Evolutionary conservation across 345 rosid species (phyloP).

Genomic region (Gossypium thurberi): DNA sequence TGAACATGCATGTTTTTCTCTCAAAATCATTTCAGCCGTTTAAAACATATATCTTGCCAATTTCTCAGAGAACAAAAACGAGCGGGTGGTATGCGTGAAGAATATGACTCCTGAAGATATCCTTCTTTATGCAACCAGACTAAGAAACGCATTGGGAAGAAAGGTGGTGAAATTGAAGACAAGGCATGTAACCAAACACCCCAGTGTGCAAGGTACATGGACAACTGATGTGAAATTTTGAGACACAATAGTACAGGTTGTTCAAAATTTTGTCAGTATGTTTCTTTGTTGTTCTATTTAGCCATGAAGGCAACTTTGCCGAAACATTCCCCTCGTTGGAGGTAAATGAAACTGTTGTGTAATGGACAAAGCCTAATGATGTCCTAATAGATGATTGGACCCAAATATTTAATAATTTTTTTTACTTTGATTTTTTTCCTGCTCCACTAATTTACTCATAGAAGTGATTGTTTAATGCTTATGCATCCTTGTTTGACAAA

Average conservation of each 20-base stretch:
- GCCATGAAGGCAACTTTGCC: background rate
- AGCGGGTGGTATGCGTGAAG: constrained; percentile 82
- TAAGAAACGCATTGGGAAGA: constrained; percentile 75
- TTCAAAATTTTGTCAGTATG: background rate
- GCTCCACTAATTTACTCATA: too few relatives aligned
- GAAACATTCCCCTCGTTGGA: background rate
- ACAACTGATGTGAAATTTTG: constrained; percentile 54
- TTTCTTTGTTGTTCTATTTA: background rate
- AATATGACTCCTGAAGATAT: constrained; percentile 64
- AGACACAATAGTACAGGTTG: constrained; percentile 2
- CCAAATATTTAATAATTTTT: too few relatives aligned
- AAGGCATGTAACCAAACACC: constrained; percentile 68
- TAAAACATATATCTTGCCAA: constrained; percentile 3
- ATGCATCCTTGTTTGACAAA: too few relatives aligned
- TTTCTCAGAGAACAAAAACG: constrained; percentile 58
- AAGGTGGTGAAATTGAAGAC: constrained; percentile 75
- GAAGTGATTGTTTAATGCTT: too few relatives aligned
- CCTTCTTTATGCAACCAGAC: constrained; percentile 54
- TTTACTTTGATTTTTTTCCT: too few relatives aligned
- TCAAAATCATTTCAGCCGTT: background rate
- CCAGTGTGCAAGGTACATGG: constrained; percentile 93
- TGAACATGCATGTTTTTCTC: background rate
- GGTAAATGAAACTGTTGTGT: background rate
- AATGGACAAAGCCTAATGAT: background rate
- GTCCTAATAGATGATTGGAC: background rate